Conservation (phyloP, 1,284 basidiomycete species). For the Ceratobasidium sp. region DNA sequence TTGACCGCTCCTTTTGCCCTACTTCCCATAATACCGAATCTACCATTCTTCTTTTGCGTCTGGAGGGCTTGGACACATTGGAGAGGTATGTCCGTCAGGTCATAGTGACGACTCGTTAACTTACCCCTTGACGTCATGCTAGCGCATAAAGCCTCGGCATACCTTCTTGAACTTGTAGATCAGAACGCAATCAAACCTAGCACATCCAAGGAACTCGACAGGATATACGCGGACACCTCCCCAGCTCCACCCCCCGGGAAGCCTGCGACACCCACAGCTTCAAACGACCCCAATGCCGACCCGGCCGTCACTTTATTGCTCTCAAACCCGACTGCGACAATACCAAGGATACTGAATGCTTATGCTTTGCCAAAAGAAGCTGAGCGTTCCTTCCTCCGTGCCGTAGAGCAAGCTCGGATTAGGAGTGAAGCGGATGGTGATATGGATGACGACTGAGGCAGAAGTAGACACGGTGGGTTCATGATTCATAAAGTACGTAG, state of each 20-base stretch:
- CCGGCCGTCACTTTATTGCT: conserved; percentile 37
- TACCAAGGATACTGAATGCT: conserved; percentile 40
- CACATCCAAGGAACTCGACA: conserved; percentile 67
- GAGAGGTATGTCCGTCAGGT: conserved; percentile 64
- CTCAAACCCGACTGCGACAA: conserved; percentile 26
- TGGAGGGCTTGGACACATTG: conserved; percentile 89
- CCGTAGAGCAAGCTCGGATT: conserved; percentile 50
- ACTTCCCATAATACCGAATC: conserved; percentile 82
- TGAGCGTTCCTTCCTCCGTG: conserved; percentile 48
- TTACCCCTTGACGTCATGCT: conserved; percentile 19
- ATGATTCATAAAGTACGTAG: not conserved
- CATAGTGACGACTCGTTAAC: not conserved
- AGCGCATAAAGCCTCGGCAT: conserved; percentile 81
- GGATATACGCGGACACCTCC: conserved; percentile 65
- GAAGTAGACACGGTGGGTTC: not conserved
- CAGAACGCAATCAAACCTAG: conserved; percentile 68
- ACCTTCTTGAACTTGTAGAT: conserved; percentile 71
- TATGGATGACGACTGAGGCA: conserved; percentile 2
- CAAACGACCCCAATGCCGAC: conserved; percentile 29
- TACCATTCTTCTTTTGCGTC: conserved; percentile 85
- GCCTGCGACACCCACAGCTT: conserved; percentile 21
- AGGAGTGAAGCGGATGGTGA: conserved; percentile 27
- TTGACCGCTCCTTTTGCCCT: conserved; percentile 79
- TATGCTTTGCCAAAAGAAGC: conserved; percentile 40
- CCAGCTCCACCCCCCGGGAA: conserved; percentile 51